Base-by-base conservation (phyloP, 2,329 filamentous ascomycete species). In the Penicillium nordicum region DNA sequence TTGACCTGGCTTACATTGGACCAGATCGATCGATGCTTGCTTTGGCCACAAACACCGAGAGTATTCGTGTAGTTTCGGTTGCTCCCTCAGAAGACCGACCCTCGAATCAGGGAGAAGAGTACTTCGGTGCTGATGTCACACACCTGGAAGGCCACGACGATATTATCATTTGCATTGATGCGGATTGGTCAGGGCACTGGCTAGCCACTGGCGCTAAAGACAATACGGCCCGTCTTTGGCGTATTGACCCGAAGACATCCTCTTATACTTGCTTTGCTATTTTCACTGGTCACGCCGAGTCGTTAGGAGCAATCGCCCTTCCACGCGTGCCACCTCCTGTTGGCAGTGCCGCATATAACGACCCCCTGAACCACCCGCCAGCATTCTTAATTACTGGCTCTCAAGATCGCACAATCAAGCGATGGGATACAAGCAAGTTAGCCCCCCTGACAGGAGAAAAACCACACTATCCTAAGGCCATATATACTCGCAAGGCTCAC, bases 111-210 rank as follows among this genome's bases (percentile, higher is more conserved):
- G 66, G 62, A 38, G 30, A 79, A 80, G 27, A 72, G 25, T 94
- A 92, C 70, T 97, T 97, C 72, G 94, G 94, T 14, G 90, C 92
- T 58, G 94, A 99, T 68, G 82, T 96, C 38, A 90, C 87, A 2
- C 79, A 94, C 25, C 80, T 99, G 2, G 90, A 90, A 69, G 94
- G 94, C 1, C 94, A 99, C 65, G 87, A 92, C 48, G 94, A 99
- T 65, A 97, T 99, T 50, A 89, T 99, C 58, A 96, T 99, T 65
- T 92, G 92, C 57, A 79, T 99, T 40, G 92, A 97, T 70, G 87
- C 91, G 3, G 94, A 99, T 75, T 96, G 92, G 91, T 97, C 94
- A 10, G 95, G 95, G 0, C 87, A 94, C 72, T 99, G 94, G 94
- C 84, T 99, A 38, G 93, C 89, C 12, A 97, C 94, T 1, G 94